Evolutionary conservation across 306 rosid species (phyloP).

Genomic region (Malus domestica): DNA sequence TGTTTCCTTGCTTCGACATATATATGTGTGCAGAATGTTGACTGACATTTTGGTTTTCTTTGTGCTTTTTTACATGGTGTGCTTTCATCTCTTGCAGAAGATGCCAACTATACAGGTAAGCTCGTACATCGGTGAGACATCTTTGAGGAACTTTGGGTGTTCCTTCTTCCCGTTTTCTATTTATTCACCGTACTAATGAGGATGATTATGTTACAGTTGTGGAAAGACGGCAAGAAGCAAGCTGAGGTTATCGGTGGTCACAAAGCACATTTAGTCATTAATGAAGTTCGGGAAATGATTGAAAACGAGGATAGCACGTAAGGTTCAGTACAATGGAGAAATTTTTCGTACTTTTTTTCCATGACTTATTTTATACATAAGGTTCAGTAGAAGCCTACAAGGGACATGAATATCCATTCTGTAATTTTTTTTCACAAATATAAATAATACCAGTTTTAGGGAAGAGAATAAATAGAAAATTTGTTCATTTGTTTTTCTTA

Average conservation of each 20-base stretch:
- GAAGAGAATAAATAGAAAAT: neutral
- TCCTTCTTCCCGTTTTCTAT: neutral
- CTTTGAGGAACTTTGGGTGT: neutral
- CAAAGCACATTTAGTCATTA: constrained; percentile 58
- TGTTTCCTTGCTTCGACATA: constrained; percentile 8
- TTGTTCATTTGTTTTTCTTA: neutral
- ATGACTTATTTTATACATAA: too few species aligned
- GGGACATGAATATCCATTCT: neutral
- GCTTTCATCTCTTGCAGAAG: constrained; percentile 46
- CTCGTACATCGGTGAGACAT: constrained; percentile 8
- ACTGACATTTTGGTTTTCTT: neutral
- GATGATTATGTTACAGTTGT: constrained; percentile 48
- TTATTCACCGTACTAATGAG: neutral
- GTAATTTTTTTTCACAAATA: neutral
- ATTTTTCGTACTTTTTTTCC: neutral
- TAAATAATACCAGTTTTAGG: neutral
- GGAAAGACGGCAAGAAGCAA: constrained; percentile 69
- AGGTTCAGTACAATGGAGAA: constrained; percentile 8
- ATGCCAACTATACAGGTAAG: constrained; percentile 95
- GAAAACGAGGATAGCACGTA: constrained; percentile 35
- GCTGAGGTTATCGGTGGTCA: constrained; percentile 77
- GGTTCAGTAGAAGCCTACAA: too few species aligned
- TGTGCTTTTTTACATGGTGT: constrained; percentile 26
- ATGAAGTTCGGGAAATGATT: constrained; percentile 68
- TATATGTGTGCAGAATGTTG: neutral